Percentiles rank a stretch among this genome's conserved stretches.
phyloP scores from a whole-genome alignment of 2,329 filamentous ascomycete species.

The Fusarium piperis region DNA sequence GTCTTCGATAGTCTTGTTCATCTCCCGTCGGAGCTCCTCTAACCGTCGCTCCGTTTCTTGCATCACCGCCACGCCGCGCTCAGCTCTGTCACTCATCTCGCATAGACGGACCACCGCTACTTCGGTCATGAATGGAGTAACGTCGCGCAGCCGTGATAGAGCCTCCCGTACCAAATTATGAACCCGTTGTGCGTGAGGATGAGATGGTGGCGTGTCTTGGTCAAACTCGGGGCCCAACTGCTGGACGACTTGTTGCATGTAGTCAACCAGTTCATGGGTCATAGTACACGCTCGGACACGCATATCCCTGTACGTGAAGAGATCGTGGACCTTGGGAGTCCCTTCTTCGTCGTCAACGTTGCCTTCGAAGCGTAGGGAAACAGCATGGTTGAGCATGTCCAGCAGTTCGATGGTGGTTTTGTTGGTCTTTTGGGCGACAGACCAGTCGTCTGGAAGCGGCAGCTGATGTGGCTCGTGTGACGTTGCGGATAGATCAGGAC shows the following conservation, averaged over 20 bases:
- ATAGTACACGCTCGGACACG: neutral
- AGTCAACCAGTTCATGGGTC: neutral
- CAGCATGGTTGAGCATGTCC: neutral
- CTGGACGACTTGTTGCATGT: neutral
- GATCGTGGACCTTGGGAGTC: neutral
- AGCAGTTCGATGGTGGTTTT: neutral
- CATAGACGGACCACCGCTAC: neutral
- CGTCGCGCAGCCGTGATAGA: neutral
- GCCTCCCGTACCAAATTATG: neutral
- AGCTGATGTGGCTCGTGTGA: neutral
- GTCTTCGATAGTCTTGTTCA: neutral
- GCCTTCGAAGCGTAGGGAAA: neutral
- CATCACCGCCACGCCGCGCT: neutral
- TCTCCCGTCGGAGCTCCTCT: neutral
- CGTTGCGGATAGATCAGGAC: neutral
- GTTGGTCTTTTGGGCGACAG: neutral
- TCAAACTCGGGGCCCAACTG: neutral
- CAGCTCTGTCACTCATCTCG: neutral
- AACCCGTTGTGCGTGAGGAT: neutral
- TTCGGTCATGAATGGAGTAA: neutral
- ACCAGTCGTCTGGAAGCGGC: neutral
- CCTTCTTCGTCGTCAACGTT: neutral
- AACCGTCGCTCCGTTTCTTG: neutral
- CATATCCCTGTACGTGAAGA: neutral
- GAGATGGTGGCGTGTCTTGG: neutral